Base-by-base conservation (phyloP, 495 filamentous ascomycete genomes). In the Talaromyces nanjingensis region DNA sequence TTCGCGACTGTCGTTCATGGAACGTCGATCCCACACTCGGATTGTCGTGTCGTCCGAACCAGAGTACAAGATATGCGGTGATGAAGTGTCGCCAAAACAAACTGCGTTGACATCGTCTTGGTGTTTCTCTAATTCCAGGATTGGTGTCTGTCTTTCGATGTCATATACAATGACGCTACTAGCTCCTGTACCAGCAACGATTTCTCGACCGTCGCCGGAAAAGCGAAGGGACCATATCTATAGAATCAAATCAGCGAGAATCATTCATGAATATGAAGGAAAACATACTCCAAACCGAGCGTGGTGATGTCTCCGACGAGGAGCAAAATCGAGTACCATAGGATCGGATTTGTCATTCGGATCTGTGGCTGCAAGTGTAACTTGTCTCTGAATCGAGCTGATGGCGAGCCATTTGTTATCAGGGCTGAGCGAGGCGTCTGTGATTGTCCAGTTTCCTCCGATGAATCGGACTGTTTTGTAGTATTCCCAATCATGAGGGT, bases 11-110 rank as follows among this genome's bases (percentile, higher is more conserved):
- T 96, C 91, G 60, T 86, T 90, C 86, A 98, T 89, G 64, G 87
- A 91, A 20, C 94, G 85, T 54, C 94, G 86, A 72, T 98, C 94
- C 94, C 94, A 98, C 3, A 98, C 93, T 69, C 97, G 96, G 64
- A 84, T 67, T 16, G 81, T 79, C 3, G 76, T 79, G 53, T 84
- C 81, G 63, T 98, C 94, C 2, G 93, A 97, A 42, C 94, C 94
- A 7, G 94, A 97, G 73, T 96, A 98, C 9, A 98, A 80, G 64
- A 98, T 93, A 71, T 98, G 93, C 3, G 94, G 94, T 0, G 92
- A 96, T 18, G 84, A 83, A 59, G 83, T 84, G 73, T 98, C 94
- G 11, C 91, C 94, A 70, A 93, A 98, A 73, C 93, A 97, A 1
- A 98, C 94, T 22, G 94, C 94, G 73, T 98, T 98, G 27, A 98